A percentile compares a stretch with the other conserved stretches of the same genome.
Evolutionary conservation across 106 monocot genomes (phyloP).

Genomic region (Allium sativum): DNA sequence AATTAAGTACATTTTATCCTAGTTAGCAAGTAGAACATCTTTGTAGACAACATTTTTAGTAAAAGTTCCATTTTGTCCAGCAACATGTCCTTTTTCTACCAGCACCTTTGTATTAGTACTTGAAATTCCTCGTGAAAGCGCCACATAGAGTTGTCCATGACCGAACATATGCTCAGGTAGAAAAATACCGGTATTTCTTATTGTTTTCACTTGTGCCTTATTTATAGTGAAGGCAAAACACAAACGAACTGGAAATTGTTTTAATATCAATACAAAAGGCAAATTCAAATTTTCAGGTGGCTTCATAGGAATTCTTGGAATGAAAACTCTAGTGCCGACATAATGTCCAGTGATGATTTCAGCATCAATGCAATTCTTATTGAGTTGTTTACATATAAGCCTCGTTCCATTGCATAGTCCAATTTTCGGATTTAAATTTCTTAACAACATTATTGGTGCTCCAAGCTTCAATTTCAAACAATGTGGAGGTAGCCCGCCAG

Average conservation of each 20-base stretch:
- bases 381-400: constrained; percentile 2
- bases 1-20: too few relatives aligned
- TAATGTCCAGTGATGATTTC: constrained; percentile 3
- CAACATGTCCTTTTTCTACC: neutral
- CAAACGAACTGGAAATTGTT: constrained; percentile 8
- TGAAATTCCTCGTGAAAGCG: constrained; percentile 8
- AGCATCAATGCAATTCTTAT: neutral
- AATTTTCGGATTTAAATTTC: constrained; percentile 9
- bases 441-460: constrained; percentile 1
- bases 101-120: neutral
- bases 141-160: constrained; percentile 9
- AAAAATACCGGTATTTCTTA: constrained; percentile 6
- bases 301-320: neutral
- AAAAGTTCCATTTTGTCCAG: too few relatives aligned
- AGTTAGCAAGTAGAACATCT: too few relatives aligned
- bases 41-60: neutral
- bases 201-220: constrained; percentile 10
- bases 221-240: constrained; percentile 14
- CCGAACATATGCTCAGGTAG: constrained; percentile 9
- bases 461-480: neutral
- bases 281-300: constrained; percentile 1
- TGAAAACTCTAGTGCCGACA: neutral
- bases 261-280: constrained; percentile 7
- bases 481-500: constrained; percentile 10
- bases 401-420: constrained; percentile 13